Conservation (phyloP, 176 grass and related monocot species). For the Urochloa ruziziensis region DNA sequence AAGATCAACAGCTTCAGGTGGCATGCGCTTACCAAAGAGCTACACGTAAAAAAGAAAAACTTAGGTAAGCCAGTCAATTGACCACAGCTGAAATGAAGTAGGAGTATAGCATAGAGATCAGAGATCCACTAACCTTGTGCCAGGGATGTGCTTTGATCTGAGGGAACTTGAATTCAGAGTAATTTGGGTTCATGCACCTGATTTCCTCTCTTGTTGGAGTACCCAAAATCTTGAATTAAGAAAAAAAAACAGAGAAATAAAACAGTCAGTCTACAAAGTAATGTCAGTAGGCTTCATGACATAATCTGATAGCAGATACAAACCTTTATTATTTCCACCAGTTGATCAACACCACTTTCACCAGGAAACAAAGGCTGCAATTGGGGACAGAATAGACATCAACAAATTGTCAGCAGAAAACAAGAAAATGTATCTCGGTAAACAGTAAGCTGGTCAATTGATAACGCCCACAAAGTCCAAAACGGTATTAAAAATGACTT, state of each 20-base stretch:
- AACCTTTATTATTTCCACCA: conserved; percentile 98
- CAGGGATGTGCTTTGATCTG: conserved; percentile 98
- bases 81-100: conserved; percentile 11
- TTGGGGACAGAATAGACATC: neutral
- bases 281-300: neutral
- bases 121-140: conserved; percentile 70
- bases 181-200: conserved; percentile 97
- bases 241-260: neutral
- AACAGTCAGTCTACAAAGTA: neutral
- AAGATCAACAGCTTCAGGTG: conserved; percentile 88
- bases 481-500: neutral
- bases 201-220: conserved; percentile 97
- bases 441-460: neutral
- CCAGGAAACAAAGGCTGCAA: conserved; percentile 90
- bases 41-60: conserved; percentile 24
- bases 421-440: neutral
- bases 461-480: conserved; percentile 10
- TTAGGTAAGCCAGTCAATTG: neutral
- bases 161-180: conserved; percentile 87
- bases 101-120: neutral
- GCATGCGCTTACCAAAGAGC: conserved; percentile 87
- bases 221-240: conserved; percentile 74
- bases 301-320: conserved; percentile 18
- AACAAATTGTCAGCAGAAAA: neutral
- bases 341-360: conserved; percentile 92